Evolutionary conservation across 2,329 filamentous ascomycete species (phyloP), one percentile per base, ranked within the genome.

Genomic region (Chaetomiaceae sp.): DNA sequence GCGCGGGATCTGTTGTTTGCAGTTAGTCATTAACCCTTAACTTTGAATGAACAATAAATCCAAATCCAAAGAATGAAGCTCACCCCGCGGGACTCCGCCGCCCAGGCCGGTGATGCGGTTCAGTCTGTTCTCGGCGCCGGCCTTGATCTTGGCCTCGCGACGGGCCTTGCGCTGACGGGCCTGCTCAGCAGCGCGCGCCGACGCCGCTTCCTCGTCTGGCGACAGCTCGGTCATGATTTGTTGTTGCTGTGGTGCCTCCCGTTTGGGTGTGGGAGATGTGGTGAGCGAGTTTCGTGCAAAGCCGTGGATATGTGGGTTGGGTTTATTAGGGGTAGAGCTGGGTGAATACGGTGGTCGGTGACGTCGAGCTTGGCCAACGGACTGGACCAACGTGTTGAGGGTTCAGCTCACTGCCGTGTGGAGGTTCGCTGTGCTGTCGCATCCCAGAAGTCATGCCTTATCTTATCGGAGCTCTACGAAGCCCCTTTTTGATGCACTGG

Each of bases 111-210:
- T 88, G 66, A 93, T 93, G 67, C 79, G 86, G 62, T 87, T 83
- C 55, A 93, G 70, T 54, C 88, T 74, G 34, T 82, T 78, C 16
- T 82, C 79, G 51, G 85, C 87, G 53, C 85, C 83, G 44, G 83
- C 81, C 61, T 78, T 81, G 69, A 91, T 83, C 74, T 91, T 92
- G 51, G 86, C 87, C 66, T 89, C 85, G 43, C 87, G 79, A 34
- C 86, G 82, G 67, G 91, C 87, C 67, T 89, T 88, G 60, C 88
- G 85, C 51, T 89, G 74, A 41, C 87, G 82, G 33, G 85, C 84
- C 68, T 89, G 83, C 57, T 85, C 81, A 21, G 76, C 70, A 3
- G 80, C 78, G 54, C 78, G 70, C 53, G 73, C 73, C 53, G 78
- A 75, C 42, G 74, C 71, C n/a, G 65, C 57, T 20, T 55, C 59